Conservation (phyloP, 1,284 basidiomycete species). For the Farysia itapuensis region DNA sequence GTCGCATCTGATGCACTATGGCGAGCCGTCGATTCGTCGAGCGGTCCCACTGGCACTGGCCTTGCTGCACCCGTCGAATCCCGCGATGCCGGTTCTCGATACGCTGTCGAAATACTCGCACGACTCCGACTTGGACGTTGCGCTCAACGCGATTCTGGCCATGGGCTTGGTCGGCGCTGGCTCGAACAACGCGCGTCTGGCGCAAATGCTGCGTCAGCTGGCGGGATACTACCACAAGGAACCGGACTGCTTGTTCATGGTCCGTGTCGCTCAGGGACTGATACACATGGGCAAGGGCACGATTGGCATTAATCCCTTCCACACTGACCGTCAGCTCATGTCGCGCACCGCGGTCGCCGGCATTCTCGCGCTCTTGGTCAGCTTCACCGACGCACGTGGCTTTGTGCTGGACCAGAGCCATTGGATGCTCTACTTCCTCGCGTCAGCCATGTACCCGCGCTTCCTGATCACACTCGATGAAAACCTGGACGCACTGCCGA, state of each 20-base stretch:
- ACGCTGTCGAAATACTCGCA: slow-evolving; percentile 99
- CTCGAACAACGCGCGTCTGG: slow-evolving; percentile 94
- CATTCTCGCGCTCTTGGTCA: slow-evolving; percentile 79
- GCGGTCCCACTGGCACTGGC: slow-evolving; percentile 94
- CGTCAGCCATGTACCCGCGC: slow-evolving; percentile 93
- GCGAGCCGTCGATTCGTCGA: slow-evolving; percentile 88
- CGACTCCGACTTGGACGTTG: slow-evolving; percentile 94
- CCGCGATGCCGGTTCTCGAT: slow-evolving; percentile 91
- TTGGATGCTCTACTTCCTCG: slow-evolving; percentile 98
- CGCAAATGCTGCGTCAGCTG: slow-evolving; percentile 94
- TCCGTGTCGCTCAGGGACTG: slow-evolving; percentile 90
- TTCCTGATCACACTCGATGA: slow-evolving; percentile 96
- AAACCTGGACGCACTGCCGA: slow-evolving; percentile 70
- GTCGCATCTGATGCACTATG: slow-evolving; percentile 81
- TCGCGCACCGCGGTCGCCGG: slow-evolving; percentile 87
- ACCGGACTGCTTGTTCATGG: slow-evolving; percentile 93
- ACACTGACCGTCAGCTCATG: slow-evolving; percentile 87
- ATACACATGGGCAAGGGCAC: slow-evolving; percentile 99
- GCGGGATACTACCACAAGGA: slow-evolving; percentile 98
- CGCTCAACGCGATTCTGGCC: slow-evolving; percentile 94
- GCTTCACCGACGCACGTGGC: slow-evolving; percentile 88
- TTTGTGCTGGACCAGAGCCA: slow-evolving; percentile 94
- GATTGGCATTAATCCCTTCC: slow-evolving; percentile 97
- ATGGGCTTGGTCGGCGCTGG: slow-evolving; percentile 99
- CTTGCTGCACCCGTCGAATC: slow-evolving; percentile 91